phyloP scores from a whole-genome alignment of 805 yeast species.

The Metschnikowia peoriensis region DNA sequence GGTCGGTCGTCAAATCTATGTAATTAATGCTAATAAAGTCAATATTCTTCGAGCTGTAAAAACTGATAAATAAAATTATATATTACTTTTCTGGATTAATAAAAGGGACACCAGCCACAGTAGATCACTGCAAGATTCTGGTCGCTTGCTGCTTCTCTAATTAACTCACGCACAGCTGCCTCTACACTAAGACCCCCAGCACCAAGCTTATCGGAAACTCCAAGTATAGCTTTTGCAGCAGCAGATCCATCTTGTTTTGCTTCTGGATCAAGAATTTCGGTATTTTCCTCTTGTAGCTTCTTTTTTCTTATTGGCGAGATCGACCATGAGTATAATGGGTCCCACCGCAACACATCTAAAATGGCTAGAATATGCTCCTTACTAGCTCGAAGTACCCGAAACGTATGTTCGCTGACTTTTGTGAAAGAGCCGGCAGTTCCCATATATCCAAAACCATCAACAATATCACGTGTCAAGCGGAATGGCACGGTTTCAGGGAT shows the following conservation, averaged over 20 bases:
- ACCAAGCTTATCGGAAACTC: slow-evolving; percentile 66
- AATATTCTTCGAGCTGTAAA: too few relatives aligned
- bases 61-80: not conserved
- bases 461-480: slow-evolving; percentile 81
- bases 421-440: slow-evolving; percentile 79
- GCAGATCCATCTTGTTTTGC: slow-evolving; percentile 53
- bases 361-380: slow-evolving; percentile 73
- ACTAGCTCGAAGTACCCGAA: slow-evolving; percentile 63
- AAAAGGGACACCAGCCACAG: slow-evolving; percentile 84
- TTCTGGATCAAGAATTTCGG: slow-evolving; percentile 18
- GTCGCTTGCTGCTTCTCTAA: slow-evolving; percentile 69
- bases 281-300: slow-evolving; percentile 47
- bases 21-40: not conserved
- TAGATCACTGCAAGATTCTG: slow-evolving; percentile 71
- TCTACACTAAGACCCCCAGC: slow-evolving; percentile 74
- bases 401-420: slow-evolving; percentile 69
- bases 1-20: not conserved
- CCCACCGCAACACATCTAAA: slow-evolving; percentile 82
- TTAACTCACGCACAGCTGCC: slow-evolving; percentile 78
- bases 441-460: slow-evolving; percentile 91
- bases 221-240: slow-evolving; percentile 73
- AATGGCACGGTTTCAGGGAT: slow-evolving; percentile 95
- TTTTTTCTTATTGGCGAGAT: slow-evolving; percentile 69
- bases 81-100: slow-evolving; percentile 23
- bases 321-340: slow-evolving; percentile 91